Base-by-base conservation (phyloP, 371 early-diverging fungal genomes). In the Mortierella sp. region DNA sequence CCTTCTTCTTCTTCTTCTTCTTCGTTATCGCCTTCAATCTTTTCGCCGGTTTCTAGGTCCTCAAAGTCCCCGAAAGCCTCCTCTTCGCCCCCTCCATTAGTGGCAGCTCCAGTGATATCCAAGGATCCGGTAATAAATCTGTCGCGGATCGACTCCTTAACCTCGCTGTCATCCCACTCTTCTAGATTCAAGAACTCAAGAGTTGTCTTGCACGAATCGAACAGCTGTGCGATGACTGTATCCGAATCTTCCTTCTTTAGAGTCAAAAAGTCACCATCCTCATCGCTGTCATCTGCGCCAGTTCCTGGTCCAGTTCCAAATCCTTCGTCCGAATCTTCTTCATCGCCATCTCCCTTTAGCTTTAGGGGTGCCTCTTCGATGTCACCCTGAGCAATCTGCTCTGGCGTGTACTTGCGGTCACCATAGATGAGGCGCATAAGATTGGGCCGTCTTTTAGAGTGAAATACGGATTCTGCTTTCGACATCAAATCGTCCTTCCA, bases 381-480 rank as follows among this genome's bases (percentile, higher is more conserved):
- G 57, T 85, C 87, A 19, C 88, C 89, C 1, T 73, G 67, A 8
- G 70, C 74, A 47, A 91, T 90, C 65, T 87, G 87, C 58, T 90
- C 90, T 3, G 90, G 89, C 0, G 87, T 71, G 42, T 86, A 65
- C 43, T 89, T 87, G 31, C 84, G 83, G 1, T 83, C 76, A 40
- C 91, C 88, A 71, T 98, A 98, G 31, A 98, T 93, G 0, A 95
- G 82, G 29, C 94, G 90, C 96, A 96, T 96, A 59, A 97, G 80
- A 64, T 95, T 94, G 69, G 90, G 86, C 28, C 93, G 87, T 42
- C 90, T 90, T 62, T 84, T 83, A 34, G 89, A 86, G 23, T 79
- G 77, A 71, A 91, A 92, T 63, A 87, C 84, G 1, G 86, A 83
- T 35, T 87, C 88, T 4, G 94, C 94, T 66, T 93, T 93, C 70